phyloP scores from a whole-genome alignment of 2,329 filamentous ascomycete species.

The Fusarium stilboides region DNA sequence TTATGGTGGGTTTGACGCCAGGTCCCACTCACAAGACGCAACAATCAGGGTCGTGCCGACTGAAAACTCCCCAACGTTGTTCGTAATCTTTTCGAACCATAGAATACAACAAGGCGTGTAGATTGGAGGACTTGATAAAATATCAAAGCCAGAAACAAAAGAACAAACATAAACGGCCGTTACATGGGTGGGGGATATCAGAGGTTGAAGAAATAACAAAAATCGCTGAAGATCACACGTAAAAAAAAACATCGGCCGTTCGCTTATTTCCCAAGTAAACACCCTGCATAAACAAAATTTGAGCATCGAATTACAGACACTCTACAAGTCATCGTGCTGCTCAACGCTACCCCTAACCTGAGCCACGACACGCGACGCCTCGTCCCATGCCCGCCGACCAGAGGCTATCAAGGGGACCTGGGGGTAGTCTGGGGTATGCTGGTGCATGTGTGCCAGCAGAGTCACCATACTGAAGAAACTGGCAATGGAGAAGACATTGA shows the following conservation, averaged over 20 bases:
- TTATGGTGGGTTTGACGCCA: constrained; percentile 13
- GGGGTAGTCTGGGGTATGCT: constrained; percentile 72
- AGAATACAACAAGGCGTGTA: neutral
- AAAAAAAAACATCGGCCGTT: neutral
- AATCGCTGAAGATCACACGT: constrained; percentile 5
- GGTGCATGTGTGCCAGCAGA: constrained; percentile 77
- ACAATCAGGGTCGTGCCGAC: neutral
- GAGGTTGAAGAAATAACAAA: constrained; percentile 9
- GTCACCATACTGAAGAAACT: constrained; percentile 83
- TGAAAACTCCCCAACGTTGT: neutral
- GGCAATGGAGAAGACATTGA: constrained; percentile 82
- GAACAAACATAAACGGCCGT: constrained; percentile 11
- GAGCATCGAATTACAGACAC: neutral
- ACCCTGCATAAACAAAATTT: neutral
- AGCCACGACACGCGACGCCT: constrained; percentile 51
- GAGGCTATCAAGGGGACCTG: constrained; percentile 70
- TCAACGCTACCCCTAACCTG: constrained; percentile 52
- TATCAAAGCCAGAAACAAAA: neutral
- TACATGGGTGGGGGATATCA: constrained; percentile 40
- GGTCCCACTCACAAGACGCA: constrained; percentile 14
- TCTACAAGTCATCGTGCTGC: constrained; percentile 52
- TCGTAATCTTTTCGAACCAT: neutral
- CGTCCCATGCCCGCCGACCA: constrained; percentile 53
- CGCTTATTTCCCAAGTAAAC: neutral
- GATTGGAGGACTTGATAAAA: neutral